phyloP scores from a whole-genome alignment of 1,284 basidiomycete genomes.

The Puccinia triticina region DNA sequence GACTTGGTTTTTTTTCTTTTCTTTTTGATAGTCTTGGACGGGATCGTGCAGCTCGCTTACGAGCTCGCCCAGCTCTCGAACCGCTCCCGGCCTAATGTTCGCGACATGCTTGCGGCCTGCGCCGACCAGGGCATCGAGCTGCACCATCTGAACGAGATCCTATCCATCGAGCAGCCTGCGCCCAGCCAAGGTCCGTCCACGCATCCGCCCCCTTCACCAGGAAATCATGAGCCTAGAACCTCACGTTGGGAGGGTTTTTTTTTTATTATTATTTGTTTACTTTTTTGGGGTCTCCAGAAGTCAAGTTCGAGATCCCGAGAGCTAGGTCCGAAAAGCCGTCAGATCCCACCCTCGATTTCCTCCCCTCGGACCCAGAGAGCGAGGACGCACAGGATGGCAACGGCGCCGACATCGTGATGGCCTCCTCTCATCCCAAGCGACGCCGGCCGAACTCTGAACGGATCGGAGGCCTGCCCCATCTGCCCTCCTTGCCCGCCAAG shows the following conservation, averaged over 20 bases:
- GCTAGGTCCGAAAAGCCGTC: background rate
- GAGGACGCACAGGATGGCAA: constrained; percentile 5
- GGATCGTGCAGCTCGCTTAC: constrained; percentile 33
- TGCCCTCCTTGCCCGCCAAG: constrained; percentile 44
- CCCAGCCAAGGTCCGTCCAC: background rate
- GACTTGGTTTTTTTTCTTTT: background rate
- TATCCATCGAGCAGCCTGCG: background rate
- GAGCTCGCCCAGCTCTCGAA: constrained; percentile 35
- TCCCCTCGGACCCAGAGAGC: constrained; percentile 47
- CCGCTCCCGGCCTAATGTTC: constrained; percentile 35
- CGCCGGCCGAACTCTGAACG: constrained; percentile 2
- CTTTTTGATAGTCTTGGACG: constrained; percentile 48
- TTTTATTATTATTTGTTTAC: background rate
- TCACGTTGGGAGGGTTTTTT: background rate
- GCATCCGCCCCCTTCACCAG: background rate
- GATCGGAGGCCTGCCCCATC: constrained; percentile 48
- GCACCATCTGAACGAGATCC: constrained; percentile 20
- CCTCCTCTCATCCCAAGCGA: background rate
- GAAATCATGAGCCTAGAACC: background rate
- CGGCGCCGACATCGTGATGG: background rate
- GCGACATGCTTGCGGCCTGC: constrained; percentile 45
- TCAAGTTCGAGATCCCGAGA: constrained; percentile 25
- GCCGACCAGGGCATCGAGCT: constrained; percentile 45
- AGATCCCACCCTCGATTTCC: constrained; percentile 42
- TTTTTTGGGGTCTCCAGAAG: background rate